Base-by-base conservation (phyloP, 179 eudicot species). In the Beta corolliflora region DNA sequence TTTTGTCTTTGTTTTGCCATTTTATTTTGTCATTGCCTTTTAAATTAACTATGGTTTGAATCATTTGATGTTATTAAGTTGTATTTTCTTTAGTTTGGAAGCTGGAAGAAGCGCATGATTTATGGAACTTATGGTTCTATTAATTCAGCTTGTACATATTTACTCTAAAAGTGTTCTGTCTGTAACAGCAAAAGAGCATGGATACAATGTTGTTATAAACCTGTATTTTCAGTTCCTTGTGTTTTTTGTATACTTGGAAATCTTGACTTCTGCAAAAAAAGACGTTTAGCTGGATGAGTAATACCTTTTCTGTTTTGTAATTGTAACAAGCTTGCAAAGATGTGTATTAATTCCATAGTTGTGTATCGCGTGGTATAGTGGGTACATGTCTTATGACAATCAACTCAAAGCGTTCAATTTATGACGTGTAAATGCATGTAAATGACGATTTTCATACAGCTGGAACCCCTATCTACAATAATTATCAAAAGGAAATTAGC, bases 21-120 rank as follows among this genome's bases (percentile, higher is more conserved):
- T 61, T 36, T 19, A 2, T 65, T 61, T 9, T 72, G 58, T 60
- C 12, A 41, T 48, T 72, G 11, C 71, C 10, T 80, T 5, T 55
- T 19, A 29, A 18, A 31, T 5, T 54, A 13, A 67, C 31, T 50
- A 53, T 29, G 59, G 65, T 5, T 53, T 63, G 29, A 25, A 25
- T 25, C 29, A 25, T 31, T 80, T 19, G 12, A 25, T 69, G n/a
- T 19, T 10, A 4, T 45, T 41, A 3, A 16, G 55, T 18, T 12
- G 25, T 7, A 9, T 45, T 44, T 53, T 3, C 48, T 12, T 36
- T 25, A 25, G 29, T 25, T 25, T 25, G 29, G 29, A 41, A 59
- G 60, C 31, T 59, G 63, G 76, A 67, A 83, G 77, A 46, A 21
- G 9, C 52, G 6, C 48, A 14, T 73, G 50, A 31, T 73, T 23